Evolutionary conservation across 1,139 yeast genomes (phyloP).

Genomic region (Hemisphaericaspora subhashii): DNA sequence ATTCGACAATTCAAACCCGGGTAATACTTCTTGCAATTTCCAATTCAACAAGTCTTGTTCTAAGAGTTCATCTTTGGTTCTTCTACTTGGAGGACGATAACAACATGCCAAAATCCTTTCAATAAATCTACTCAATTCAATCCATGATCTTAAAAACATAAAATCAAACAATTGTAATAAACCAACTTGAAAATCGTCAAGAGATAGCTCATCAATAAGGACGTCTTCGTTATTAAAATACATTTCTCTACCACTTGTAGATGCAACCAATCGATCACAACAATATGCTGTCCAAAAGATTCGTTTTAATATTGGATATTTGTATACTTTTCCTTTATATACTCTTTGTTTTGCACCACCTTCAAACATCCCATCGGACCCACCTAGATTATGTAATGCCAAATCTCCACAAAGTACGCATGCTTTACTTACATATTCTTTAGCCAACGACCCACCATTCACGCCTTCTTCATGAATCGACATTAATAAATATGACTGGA

Average conservation of each 20-base stretch:
- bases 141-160: conserved; percentile 21
- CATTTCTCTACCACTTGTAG: conserved; percentile 27
- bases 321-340: conserved; percentile 13
- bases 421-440: conserved; percentile 23
- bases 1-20: not conserved
- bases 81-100: conserved; percentile 26
- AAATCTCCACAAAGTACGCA: conserved; percentile 26
- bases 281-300: conserved; percentile 28
- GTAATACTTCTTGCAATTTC: conserved; percentile 12
- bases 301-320: conserved; percentile 19
- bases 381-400: conserved; percentile 24
- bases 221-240: conserved; percentile 22
- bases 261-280: conserved; percentile 24
- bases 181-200: conserved; percentile 21
- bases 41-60: conserved; percentile 19
- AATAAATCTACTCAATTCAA: conserved; percentile 18
- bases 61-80: conserved; percentile 16
- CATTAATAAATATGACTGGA: conserved; percentile 24
- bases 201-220: conserved; percentile 19
- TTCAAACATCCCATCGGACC: conserved; percentile 17
- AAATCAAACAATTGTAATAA: conserved; percentile 16
- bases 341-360: conserved; percentile 5
- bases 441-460: conserved; percentile 23
- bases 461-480: conserved; percentile 30
- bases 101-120: conserved; percentile 21